Base-by-base conservation (phyloP, 2,329 filamentous ascomycete species). In the Neopestalotiopsis sp. region DNA sequence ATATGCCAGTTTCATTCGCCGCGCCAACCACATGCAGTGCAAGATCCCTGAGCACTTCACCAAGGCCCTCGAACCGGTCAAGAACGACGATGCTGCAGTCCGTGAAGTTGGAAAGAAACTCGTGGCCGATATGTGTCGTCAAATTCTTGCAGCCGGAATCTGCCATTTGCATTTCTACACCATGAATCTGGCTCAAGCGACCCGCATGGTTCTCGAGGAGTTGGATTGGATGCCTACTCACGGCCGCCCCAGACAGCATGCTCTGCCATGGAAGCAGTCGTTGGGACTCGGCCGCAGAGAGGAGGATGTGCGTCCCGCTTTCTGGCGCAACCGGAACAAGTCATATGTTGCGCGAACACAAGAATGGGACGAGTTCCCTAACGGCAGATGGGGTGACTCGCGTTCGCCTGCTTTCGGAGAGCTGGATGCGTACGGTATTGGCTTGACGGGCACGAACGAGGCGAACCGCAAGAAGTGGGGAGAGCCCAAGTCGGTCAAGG, bases 361-460 rank as follows among this genome's bases (percentile, higher is more conserved):
- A 79, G 95, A 98, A 74, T 99, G 96, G 96, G 96, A 99, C 76
- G 96, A 99, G 80, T 99, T 98, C 76, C 96, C 96, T 68, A 99
- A 99, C 85, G 96, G 96, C 61, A 92, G 96, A 81, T 99, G 96
- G 96, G 97, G 96, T 82, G 96, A 99, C 81, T 95, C 95, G 66
- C 90, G 96, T 72, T 98, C 95, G 69, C 96, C 96, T 70, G 96
- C 96, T 65, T 99, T 98, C 77, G 96, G 96, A 76, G 94, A 98
- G 81, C 85, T 98, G 66, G 95, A 98, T 81, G 91, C 94, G 9
- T 98, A 99, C 77, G 95, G 95, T 58, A 94, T 98, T 75, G 94
- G 95, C 59, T 83, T 99, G 75, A 97, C 95, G 74, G 96, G 96
- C 38, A 97, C 94, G 65, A 99, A 97, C 78, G 95, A 98, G 82